These are phyloP conservation scores for Phialemonium atrogriseum DNA, from an alignment of 2,329 filamentous ascomycete species.

Conservation along the genomic window DNA sequence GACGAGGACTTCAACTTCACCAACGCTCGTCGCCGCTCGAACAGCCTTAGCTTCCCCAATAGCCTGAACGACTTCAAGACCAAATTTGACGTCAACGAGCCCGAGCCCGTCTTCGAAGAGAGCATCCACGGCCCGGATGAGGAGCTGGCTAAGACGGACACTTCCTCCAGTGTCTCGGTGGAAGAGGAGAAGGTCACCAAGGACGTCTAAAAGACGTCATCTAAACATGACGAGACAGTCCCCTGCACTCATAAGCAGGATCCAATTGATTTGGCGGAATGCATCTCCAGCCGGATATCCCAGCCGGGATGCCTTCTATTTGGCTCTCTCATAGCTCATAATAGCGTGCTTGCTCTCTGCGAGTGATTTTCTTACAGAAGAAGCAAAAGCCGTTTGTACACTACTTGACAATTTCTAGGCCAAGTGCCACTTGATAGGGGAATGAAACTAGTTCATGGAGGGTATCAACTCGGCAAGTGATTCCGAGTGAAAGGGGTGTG, in stretches of 20 bases:
- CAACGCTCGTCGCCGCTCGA: slow-evolving; percentile 86
- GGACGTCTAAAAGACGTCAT: slow-evolving; percentile 9
- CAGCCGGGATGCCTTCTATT: slow-evolving; percentile 1
- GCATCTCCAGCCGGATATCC: slow-evolving; percentile 3
- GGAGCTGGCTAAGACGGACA: slow-evolving; percentile 46
- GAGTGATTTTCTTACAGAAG: no score
- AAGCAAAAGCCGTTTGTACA: no score
- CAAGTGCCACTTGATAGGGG: no score
- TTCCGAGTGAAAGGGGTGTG: no score
- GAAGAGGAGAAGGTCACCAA: slow-evolving; percentile 38
- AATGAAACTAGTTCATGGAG: no score
- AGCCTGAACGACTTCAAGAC: slow-evolving; percentile 78
- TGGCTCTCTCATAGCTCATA: slow-evolving; percentile 1
- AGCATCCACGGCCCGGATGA: slow-evolving; percentile 65
- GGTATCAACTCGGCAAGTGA: no score
- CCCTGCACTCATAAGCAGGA: slow-evolving; percentile 9
- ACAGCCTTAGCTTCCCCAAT: slow-evolving; percentile 69
- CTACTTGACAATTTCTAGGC: no score
- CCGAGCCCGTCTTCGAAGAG: slow-evolving; percentile 89
- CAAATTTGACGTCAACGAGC: slow-evolving; percentile 89
- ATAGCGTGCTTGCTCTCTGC: no score
- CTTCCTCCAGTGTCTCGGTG: slow-evolving; percentile 50
- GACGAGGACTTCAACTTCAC: slow-evolving; percentile 76
- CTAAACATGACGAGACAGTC: slow-evolving; percentile 2
- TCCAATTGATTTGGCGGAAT: slow-evolving; percentile 4